phyloP scores from a whole-genome alignment of 2,329 filamentous ascomycete species.

The Trichoderma asperellum region DNA sequence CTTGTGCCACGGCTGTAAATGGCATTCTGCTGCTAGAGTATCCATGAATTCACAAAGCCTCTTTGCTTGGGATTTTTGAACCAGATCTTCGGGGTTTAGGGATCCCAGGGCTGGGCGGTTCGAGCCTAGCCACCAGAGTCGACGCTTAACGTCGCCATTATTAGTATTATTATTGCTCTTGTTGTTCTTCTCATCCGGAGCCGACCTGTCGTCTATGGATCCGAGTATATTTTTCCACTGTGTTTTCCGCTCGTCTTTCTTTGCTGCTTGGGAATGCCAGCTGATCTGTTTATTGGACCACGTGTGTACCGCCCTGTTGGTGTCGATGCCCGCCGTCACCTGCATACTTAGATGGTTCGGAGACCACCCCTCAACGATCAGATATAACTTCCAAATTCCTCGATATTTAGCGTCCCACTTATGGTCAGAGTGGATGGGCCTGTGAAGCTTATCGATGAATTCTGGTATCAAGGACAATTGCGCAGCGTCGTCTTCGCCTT shows the following conservation, averaged over 20 bases:
- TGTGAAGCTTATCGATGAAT: conserved; percentile 19
- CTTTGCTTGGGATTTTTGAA: not conserved
- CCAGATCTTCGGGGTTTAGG: not conserved
- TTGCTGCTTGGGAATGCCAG: conserved; percentile 6
- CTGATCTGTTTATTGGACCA: not conserved
- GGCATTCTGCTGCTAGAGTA: not conserved
- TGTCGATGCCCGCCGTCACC: not conserved
- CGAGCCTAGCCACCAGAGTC: conserved; percentile 25
- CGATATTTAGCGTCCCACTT: not conserved
- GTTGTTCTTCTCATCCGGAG: not conserved
- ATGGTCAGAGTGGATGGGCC: not conserved
- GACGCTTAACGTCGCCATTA: not conserved
- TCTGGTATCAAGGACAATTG: conserved; percentile 21
- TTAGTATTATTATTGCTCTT: not conserved
- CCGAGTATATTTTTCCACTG: not conserved
- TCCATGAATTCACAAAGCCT: not conserved
- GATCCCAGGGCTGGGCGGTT: not conserved
- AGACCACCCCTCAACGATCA: conserved; percentile 21
- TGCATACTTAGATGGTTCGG: conserved; percentile 9
- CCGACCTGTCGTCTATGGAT: no score
- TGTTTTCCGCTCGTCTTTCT: not conserved
- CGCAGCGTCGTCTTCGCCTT: conserved; percentile 16
- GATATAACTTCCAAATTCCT: conserved; percentile 24
- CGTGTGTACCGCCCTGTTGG: not conserved
- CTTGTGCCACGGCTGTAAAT: conserved; percentile 3